A percentile compares a stretch with the other conserved stretches of the same genome.
Conservation (phyloP, 345 rosid species). For the Arabidopsis arenosa region DNA sequence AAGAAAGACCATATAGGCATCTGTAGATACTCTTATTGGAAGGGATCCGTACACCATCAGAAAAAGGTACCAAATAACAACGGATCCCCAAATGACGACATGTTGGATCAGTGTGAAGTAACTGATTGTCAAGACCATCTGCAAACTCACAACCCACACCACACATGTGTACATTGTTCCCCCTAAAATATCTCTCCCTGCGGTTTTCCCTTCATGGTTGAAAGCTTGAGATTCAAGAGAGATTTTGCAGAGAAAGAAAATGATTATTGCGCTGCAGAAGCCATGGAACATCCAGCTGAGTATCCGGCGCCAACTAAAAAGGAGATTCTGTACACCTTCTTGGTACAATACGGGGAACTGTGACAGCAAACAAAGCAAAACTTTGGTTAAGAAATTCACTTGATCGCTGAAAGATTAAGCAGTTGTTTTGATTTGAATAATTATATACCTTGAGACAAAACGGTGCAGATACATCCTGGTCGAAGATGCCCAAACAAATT, state of each 20-base stretch:
- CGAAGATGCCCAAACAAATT: slow-evolving; percentile 84
- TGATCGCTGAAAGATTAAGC: slow-evolving; percentile 18
- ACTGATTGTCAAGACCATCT: slow-evolving; percentile 73
- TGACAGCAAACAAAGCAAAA: slow-evolving; percentile 28
- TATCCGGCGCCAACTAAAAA: slow-evolving; percentile 86
- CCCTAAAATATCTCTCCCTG: slow-evolving; percentile 71
- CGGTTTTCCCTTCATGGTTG: slow-evolving; percentile 64
- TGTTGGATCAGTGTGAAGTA: slow-evolving; percentile 87
- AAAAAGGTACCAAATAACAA: slow-evolving; percentile 74
- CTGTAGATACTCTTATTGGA: slow-evolving; percentile 47
- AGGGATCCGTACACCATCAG: slow-evolving; percentile 65
- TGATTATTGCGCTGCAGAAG: slow-evolving; percentile 60
- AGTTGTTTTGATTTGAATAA: slow-evolving; percentile 24
- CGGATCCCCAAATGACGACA: slow-evolving; percentile 69
- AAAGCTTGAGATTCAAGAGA: slow-evolving; percentile 82
- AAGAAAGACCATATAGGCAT: slow-evolving; percentile 71
- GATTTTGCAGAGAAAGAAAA: slow-evolving; percentile 75
- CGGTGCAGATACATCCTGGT: slow-evolving; percentile 86
- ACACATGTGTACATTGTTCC: slow-evolving; percentile 85
- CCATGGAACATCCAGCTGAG: slow-evolving; percentile 86
- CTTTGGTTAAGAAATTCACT: slow-evolving; percentile 19
- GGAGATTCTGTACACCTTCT: slow-evolving; percentile 85
- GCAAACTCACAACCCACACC: slow-evolving; percentile 91
- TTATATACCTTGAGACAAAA: slow-evolving; percentile 74
- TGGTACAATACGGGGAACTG: slow-evolving; percentile 95